phyloP scores from a whole-genome alignment of 1,284 basidiomycete genomes.

The Marasmius tenuissimus region DNA sequence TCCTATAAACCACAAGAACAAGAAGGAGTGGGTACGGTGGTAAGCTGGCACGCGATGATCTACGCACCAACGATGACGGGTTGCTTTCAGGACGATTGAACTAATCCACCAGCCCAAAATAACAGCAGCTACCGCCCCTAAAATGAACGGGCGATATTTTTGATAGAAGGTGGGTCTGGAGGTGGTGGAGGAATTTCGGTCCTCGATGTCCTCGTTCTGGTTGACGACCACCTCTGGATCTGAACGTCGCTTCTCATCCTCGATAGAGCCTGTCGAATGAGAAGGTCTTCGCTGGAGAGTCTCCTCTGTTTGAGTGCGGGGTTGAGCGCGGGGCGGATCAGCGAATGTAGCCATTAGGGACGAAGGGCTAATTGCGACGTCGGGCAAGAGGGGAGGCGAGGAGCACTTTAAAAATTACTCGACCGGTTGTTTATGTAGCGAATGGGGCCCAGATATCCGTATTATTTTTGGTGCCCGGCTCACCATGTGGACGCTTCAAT shows the following conservation, averaged over 20 bases:
- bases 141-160: constrained; percentile 43
- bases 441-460: background rate
- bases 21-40: constrained; percentile 11
- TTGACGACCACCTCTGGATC: background rate
- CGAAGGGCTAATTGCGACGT: background rate
- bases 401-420: background rate
- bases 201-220: constrained; percentile 1
- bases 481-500: background rate
- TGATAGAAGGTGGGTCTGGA: constrained; percentile 7
- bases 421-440: background rate
- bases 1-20: constrained; percentile 39
- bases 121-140: constrained; percentile 51
- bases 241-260: constrained; percentile 8
- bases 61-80: constrained; percentile 70
- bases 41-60: background rate
- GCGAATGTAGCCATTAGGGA: constrained; percentile 7
- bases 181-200: background rate
- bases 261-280: constrained; percentile 2
- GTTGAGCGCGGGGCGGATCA: background rate
- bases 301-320: background rate
- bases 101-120: constrained; percentile 85
- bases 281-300: background rate
- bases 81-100: constrained; percentile 62
- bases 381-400: background rate
- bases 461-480: background rate